Conservation (phyloP, 2,329 filamentous ascomycete species). For the Xylariaceae sp. region DNA sequence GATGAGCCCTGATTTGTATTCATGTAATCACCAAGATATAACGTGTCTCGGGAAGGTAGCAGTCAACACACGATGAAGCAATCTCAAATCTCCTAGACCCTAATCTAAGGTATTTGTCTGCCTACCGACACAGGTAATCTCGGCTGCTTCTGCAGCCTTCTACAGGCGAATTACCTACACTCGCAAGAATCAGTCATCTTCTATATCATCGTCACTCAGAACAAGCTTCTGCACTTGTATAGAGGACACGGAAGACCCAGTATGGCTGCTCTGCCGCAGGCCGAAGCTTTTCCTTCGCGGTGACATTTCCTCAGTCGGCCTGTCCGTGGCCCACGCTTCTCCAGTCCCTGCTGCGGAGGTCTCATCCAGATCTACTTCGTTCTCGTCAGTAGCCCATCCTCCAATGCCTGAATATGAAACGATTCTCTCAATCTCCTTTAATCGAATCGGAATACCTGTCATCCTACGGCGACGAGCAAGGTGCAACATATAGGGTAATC, state of each 20-base stretch:
- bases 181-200: slow-evolving; percentile 48
- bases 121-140: too few relatives aligned
- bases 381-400: slow-evolving; percentile 26
- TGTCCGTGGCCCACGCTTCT: slow-evolving; percentile 57
- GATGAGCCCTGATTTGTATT: too few relatives aligned
- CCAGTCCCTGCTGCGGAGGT: slow-evolving; percentile 41
- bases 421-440: slow-evolving; percentile 61
- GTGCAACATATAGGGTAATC: slow-evolving; percentile 76
- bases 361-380: slow-evolving; percentile 34
- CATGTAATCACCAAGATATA: too few relatives aligned
- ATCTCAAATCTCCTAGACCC: too few relatives aligned
- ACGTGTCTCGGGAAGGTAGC: too few relatives aligned
- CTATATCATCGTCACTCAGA: slow-evolving; percentile 79
- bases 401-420: slow-evolving; percentile 60
- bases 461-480: slow-evolving; percentile 49
- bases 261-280: slow-evolving; percentile 34
- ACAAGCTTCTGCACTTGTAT: slow-evolving; percentile 58
- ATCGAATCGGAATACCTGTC: slow-evolving; percentile 32
- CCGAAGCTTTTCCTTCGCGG: slow-evolving; percentile 42
- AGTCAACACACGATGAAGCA: too few relatives aligned
- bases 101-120: too few relatives aligned
- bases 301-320: slow-evolving; percentile 49
- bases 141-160: too few relatives aligned
- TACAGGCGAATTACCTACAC: too few relatives aligned
- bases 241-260: slow-evolving; percentile 23